A percentile compares a stretch with the other conserved stretches of the same genome.
These are phyloP conservation scores for Acanthamoeba quina DNA, from an alignment of 208 protist species.

Conservation along the genomic window DNA sequence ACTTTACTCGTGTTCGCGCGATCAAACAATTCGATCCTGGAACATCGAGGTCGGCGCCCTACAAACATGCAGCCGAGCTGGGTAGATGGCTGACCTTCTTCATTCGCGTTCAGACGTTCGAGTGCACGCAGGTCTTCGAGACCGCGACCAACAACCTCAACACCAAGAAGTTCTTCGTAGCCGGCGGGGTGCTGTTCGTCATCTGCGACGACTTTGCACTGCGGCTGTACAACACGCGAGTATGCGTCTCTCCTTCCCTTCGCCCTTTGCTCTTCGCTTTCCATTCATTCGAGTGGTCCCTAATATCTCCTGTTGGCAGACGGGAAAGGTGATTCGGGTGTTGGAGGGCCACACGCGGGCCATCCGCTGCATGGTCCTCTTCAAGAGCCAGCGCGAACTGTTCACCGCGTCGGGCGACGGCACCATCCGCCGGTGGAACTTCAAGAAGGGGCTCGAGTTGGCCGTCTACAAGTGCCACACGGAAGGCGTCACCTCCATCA, in stretches of 20 bases:
- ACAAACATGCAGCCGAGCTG: neutral
- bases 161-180: slow-evolving; percentile 2
- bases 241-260: neutral
- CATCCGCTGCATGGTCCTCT: slow-evolving; percentile 23
- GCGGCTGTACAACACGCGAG: neutral
- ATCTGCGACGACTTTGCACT: slow-evolving; percentile 3
- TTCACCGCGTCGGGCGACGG: slow-evolving; percentile 17
- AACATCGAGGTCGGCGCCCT: slow-evolving; percentile 29
- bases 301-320: neutral
- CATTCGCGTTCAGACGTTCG: neutral
- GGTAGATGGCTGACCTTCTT: no score
- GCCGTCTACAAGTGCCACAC: slow-evolving; percentile 32
- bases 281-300: neutral
- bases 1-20: slow-evolving; percentile 6
- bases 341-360: slow-evolving; percentile 50
- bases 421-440: slow-evolving; percentile 45
- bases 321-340: neutral
- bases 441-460: slow-evolving; percentile 22
- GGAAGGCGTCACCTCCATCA: neutral
- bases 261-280: neutral
- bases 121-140: slow-evolving; percentile 7
- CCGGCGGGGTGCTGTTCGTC: neutral
- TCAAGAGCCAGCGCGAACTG: neutral
- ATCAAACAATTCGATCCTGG: slow-evolving; percentile 33
- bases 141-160: slow-evolving; percentile 40